A percentile compares a stretch with the other conserved stretches of the same genome.
Evolutionary conservation across 306 rosid genomes (phyloP).

Genomic region (Mimosa bimucronata): DNA sequence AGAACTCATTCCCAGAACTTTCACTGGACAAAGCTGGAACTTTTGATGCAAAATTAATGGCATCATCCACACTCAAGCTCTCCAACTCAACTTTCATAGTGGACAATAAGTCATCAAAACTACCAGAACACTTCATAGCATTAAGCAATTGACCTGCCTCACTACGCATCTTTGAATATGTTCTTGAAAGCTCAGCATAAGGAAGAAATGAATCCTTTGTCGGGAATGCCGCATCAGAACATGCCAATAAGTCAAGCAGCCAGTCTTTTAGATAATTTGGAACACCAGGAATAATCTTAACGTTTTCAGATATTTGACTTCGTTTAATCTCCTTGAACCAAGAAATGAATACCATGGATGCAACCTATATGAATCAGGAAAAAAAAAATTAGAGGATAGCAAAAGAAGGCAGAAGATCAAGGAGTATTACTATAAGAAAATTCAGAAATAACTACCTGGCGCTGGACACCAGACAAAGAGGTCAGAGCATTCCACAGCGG

Average conservation of each 20-base stretch:
- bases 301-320: conserved; percentile 37
- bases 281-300: conserved; percentile 46
- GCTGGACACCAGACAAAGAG: conserved; percentile 82
- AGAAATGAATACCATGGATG: conserved; percentile 85
- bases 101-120: conserved; percentile 55
- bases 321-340: conserved; percentile 81
- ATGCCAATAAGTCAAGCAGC: conserved; percentile 85
- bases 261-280: conserved; percentile 51
- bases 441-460: conserved; percentile 66
- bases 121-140: conserved; percentile 60
- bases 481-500: conserved; percentile 77
- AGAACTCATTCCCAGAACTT: conserved; percentile 49
- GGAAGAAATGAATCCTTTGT: conserved; percentile 85
- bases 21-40: conserved; percentile 61
- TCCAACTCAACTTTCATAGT: conserved; percentile 61
- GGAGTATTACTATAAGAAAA: conserved; percentile 14
- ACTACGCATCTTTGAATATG: conserved; percentile 89
- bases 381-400: conserved; percentile 2
- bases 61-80: conserved; percentile 79
- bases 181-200: conserved; percentile 88
- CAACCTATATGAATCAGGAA: conserved; percentile 62
- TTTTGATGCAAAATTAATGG: conserved; percentile 82
- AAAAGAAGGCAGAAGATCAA: conserved; percentile 25
- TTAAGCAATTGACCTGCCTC: conserved; percentile 80
- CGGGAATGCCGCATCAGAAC: conserved; percentile 86